Conservation (phyloP, 306 rosid species). For the Cicer bijugum region DNA sequence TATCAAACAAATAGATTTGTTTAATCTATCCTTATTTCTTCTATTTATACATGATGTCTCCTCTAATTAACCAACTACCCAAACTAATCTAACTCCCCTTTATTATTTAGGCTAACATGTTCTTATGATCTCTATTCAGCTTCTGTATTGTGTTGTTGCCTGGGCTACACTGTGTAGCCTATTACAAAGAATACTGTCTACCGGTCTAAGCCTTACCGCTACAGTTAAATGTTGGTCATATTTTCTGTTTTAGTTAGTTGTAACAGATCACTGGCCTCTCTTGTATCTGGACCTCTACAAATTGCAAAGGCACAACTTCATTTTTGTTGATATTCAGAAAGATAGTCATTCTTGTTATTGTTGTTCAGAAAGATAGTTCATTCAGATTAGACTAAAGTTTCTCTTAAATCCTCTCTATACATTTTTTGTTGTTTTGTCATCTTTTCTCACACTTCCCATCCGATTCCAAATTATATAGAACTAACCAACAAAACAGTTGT, state of each 20-base stretch:
- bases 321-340: constrained; percentile 2
- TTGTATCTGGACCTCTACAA: constrained; percentile 15
- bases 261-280: not conserved
- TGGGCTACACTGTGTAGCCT: not conserved
- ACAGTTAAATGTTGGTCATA: not conserved
- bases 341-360: not conserved
- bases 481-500: not conserved
- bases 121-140: not conserved
- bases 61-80: not conserved
- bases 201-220: not conserved
- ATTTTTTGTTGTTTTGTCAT: constrained; percentile 1
- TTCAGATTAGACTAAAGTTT: constrained; percentile 4
- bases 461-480: constrained; percentile 11
- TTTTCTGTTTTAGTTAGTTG: not conserved
- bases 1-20: no score
- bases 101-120: not conserved
- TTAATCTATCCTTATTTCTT: not conserved
- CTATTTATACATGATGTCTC: not conserved
- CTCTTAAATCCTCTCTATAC: not conserved
- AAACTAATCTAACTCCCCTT: not conserved
- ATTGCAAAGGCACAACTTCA: not conserved
- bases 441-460: not conserved
- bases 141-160: not conserved
- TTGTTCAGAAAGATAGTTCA: constrained; percentile 2
- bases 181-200: not conserved